Evolutionary conservation across 192 early-diverging fungal species (phyloP).

Genomic region (Entomortierella parvispora): DNA sequence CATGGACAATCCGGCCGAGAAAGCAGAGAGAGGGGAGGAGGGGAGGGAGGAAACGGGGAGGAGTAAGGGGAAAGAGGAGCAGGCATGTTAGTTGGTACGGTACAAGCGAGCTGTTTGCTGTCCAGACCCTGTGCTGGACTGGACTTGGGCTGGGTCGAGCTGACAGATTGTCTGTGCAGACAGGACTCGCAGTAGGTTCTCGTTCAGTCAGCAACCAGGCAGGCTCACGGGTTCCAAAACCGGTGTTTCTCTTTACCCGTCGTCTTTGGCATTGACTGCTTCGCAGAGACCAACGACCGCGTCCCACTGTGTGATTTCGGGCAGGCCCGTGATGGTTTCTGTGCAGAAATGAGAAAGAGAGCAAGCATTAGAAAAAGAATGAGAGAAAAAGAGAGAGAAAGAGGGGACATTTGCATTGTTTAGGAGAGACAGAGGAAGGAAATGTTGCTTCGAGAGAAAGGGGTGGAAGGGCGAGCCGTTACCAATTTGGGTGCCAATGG

Average conservation of each 20-base stretch:
- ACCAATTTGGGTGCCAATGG: slow-evolving; percentile 49
- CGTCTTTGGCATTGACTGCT: slow-evolving; percentile 41
- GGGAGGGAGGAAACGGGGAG: not conserved
- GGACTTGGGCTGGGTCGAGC: too few species aligned
- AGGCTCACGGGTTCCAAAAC: too few species aligned
- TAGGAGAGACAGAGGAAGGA: too few species aligned
- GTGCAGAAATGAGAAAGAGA: not conserved
- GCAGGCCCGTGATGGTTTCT: slow-evolving; percentile 34
- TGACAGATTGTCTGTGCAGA: not conserved
- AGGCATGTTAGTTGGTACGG: too few species aligned
- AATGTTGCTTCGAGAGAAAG: not conserved
- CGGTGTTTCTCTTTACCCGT: slow-evolving; percentile 27
- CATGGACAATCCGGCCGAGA: not conserved
- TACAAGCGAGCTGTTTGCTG: too few species aligned
- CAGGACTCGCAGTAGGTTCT: too few species aligned
- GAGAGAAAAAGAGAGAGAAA: not conserved
- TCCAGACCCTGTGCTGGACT: too few species aligned
- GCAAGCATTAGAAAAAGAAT: not conserved
- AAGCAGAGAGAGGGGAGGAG: not conserved
- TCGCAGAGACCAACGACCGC: slow-evolving; percentile 29
- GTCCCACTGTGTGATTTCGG: slow-evolving; percentile 40
- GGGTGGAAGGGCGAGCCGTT: not conserved
- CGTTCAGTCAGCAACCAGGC: too few species aligned
- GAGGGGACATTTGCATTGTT: not conserved
- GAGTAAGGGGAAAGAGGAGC: too few species aligned